These are phyloP conservation scores for Penicillium sp. DNA, from an alignment of 2,329 filamentous ascomycete species.

Conservation along the genomic window DNA sequence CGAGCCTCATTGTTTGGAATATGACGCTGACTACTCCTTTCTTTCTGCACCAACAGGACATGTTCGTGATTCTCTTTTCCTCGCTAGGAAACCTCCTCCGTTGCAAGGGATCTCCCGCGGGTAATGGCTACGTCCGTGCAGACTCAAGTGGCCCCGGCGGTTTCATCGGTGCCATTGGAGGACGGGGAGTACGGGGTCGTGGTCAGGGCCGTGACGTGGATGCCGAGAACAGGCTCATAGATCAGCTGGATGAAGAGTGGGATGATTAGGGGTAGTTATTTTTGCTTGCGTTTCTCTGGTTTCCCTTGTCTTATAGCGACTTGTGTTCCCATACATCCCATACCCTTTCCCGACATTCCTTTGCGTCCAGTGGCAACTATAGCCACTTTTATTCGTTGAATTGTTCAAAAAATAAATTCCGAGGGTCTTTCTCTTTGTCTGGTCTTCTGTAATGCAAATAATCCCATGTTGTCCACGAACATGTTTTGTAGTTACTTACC, in stretches of 20 bases:
- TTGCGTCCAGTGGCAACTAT: background rate
- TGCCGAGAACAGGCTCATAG: constrained; percentile 90
- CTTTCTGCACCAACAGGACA: constrained; percentile 38
- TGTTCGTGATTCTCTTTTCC: constrained; percentile 48
- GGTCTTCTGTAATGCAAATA: background rate
- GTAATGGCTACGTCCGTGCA: constrained; percentile 35
- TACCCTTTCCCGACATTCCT: background rate
- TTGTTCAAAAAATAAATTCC: background rate
- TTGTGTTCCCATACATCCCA: background rate
- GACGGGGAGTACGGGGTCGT: constrained; percentile 22
- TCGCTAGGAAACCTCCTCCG: constrained; percentile 43
- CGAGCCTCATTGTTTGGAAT: background rate
- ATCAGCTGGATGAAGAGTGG: constrained; percentile 96
- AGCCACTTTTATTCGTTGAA: background rate
- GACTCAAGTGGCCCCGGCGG: constrained; percentile 26
- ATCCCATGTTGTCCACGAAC: background rate
- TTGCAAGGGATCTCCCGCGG: constrained; percentile 30
- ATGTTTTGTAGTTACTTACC: background rate
- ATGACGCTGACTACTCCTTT: constrained; percentile 17
- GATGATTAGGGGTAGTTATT: constrained; percentile 58
- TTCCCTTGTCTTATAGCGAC: background rate
- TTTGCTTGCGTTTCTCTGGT: background rate
- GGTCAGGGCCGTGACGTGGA: constrained; percentile 52
- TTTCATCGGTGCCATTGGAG: constrained; percentile 38
- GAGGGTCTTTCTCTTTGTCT: background rate